A percentile compares a stretch with the other conserved stretches of the same genome.
phyloP scores from a whole-genome alignment of 352 stramenopile species.

The Phytophthora meadii region DNA sequence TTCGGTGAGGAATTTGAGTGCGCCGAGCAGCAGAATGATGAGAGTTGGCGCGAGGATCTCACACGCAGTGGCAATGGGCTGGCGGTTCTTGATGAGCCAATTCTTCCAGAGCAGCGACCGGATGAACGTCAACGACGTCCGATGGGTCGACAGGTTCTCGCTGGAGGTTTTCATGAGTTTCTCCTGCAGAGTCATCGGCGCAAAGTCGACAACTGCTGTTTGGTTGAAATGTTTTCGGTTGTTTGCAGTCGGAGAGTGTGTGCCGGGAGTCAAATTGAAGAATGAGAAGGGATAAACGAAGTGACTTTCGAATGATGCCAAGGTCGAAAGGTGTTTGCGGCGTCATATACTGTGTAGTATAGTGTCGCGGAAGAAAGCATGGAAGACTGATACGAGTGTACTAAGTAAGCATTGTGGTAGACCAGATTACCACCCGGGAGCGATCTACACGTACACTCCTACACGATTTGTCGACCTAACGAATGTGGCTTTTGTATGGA shows the following conservation, averaged over 20 bases:
- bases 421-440: no score
- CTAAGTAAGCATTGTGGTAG: no score
- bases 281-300: slow-evolving; percentile 1
- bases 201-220: not conserved
- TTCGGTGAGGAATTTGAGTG: slow-evolving; percentile 51
- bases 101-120: slow-evolving; percentile 72
- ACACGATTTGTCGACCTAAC: no score
- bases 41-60: slow-evolving; percentile 57
- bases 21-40: slow-evolving; percentile 61
- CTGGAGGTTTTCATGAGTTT: slow-evolving; percentile 9
- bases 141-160: slow-evolving; percentile 5
- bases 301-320: no score
- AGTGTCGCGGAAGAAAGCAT: no score
- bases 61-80: slow-evolving; percentile 49
- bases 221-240: not conserved
- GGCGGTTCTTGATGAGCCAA: slow-evolving; percentile 64
- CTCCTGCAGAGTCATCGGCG: slow-evolving; percentile 16
- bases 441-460: no score
- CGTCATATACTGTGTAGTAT: no score
- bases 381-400: no score
- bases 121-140: slow-evolving; percentile 34
- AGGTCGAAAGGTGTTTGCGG: no score
- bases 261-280: slow-evolving; percentile 4
- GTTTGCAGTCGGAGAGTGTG: slow-evolving; percentile 3
- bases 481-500: no score